phyloP scores from a whole-genome alignment of 2,329 filamentous ascomycete genomes.

The Aspergillus sp. region DNA sequence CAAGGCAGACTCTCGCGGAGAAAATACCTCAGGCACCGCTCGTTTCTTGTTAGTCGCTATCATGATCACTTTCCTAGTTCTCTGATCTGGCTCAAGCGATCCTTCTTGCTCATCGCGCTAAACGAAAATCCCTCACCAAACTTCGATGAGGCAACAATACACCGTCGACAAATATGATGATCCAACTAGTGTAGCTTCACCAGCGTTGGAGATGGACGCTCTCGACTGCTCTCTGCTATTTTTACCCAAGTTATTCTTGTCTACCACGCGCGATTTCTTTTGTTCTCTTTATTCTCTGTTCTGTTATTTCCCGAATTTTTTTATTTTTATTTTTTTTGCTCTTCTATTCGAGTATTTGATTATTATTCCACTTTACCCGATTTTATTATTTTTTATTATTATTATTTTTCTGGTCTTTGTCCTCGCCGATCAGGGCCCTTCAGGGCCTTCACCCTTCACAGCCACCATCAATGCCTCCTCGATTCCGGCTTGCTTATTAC shows the following conservation, averaged over 20 bases:
- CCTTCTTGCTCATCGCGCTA: background rate
- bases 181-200: background rate
- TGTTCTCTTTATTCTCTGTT: background rate
- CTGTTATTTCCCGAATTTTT: background rate
- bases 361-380: background rate
- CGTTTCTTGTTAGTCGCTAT: no score
- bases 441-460: background rate
- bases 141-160: background rate
- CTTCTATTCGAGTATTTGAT: background rate
- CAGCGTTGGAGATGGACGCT: background rate
- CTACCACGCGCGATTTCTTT: background rate
- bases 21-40: background rate
- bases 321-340: background rate
- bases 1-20: conserved; percentile 3
- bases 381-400: background rate
- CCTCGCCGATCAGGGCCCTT: background rate
- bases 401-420: conserved; percentile 5
- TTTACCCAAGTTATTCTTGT: background rate
- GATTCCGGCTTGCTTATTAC: background rate
- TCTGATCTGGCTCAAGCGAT: background rate
- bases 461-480: conserved; percentile 7
- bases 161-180: background rate
- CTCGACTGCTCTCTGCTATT: background rate
- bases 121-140: conserved; percentile 7
- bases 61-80: background rate